phyloP scores from a whole-genome alignment of 2,329 filamentous ascomycete species.

The Botrytis paeoniae region DNA sequence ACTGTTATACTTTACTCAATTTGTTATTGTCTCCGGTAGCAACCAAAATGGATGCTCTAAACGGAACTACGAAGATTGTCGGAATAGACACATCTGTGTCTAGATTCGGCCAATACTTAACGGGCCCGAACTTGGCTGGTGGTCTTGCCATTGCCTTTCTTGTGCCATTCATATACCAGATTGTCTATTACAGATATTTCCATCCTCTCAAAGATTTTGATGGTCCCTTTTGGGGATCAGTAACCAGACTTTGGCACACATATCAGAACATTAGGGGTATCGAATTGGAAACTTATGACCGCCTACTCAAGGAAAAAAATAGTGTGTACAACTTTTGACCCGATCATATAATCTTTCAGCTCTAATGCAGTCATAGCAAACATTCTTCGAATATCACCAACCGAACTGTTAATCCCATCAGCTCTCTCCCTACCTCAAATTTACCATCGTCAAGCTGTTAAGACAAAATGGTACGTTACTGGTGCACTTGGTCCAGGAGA shows the following conservation, averaged over 20 bases:
- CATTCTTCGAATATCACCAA: conserved; percentile 52
- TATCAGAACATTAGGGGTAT: conserved; percentile 47
- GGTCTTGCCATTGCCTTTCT: not conserved
- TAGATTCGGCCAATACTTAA: not conserved
- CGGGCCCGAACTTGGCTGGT: not conserved
- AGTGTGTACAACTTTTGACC: conserved; percentile 38
- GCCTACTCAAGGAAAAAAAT: conserved; percentile 47
- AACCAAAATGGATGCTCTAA: not conserved
- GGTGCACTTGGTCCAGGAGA: conserved; percentile 55
- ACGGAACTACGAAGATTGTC: not conserved
- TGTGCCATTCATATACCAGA: conserved; percentile 37
- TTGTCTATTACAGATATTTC: conserved; percentile 50
- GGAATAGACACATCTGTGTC: not conserved
- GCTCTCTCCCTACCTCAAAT: conserved; percentile 54
- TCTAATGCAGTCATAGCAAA: conserved; percentile 41
- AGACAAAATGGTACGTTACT: conserved; percentile 57
- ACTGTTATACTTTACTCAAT: not conserved
- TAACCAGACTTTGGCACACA: conserved; percentile 53
- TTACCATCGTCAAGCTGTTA: conserved; percentile 54
- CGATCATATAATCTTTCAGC: not conserved
- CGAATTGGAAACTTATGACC: conserved; percentile 45
- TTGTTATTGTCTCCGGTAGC: not conserved
- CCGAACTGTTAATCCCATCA: conserved; percentile 51
- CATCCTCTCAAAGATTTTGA: conserved; percentile 52
- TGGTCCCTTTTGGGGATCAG: conserved; percentile 52